A percentile compares a stretch with the other conserved stretches of the same genome.
These are phyloP conservation scores for Melanomma pulvis-pyrius DNA, from an alignment of 495 filamentous ascomycete species.

Conservation along the genomic window DNA sequence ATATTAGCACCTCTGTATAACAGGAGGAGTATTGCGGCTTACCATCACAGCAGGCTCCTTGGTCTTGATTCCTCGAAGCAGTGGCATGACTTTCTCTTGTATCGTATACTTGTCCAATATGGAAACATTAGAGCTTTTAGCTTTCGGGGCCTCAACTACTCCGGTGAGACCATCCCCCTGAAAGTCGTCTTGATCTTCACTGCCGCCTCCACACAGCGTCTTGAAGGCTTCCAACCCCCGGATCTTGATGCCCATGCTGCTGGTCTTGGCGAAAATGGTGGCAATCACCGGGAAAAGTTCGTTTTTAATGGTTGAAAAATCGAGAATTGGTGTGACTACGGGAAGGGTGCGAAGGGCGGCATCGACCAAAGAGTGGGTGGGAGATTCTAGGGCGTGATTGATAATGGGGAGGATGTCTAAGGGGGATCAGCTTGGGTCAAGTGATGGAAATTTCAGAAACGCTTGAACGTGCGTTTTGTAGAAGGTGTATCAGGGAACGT, in stretches of 20 bases:
- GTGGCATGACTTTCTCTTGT: slow-evolving; percentile 91
- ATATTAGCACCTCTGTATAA: not conserved
- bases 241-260: slow-evolving; percentile 90
- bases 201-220: slow-evolving; percentile 77
- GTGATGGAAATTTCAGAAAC: not conserved
- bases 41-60: slow-evolving; percentile 94
- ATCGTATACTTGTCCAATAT: slow-evolving; percentile 96
- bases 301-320: slow-evolving; percentile 94
- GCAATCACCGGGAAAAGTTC: slow-evolving; percentile 92
- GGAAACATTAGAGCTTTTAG: slow-evolving; percentile 59
- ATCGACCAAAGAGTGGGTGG: slow-evolving; percentile 86
- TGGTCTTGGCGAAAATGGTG: slow-evolving; percentile 85
- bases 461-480: not conserved
- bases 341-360: slow-evolving; percentile 75
- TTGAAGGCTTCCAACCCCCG: slow-evolving; percentile 86
- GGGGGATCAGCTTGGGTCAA: slow-evolving; percentile 20
- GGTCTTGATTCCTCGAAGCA: slow-evolving; percentile 91
- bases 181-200: slow-evolving; percentile 46
- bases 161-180: slow-evolving; percentile 73
- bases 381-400: slow-evolving; percentile 76
- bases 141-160: slow-evolving; percentile 50
- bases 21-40: slow-evolving; percentile 4
- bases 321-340: slow-evolving; percentile 74
- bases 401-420: slow-evolving; percentile 85
- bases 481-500: not conserved